Evolutionary conservation across 2,329 filamentous ascomycete genomes (phyloP), one percentile per base, ranked within the genome.

Genomic region (Pseudogymnoascus sp.): DNA sequence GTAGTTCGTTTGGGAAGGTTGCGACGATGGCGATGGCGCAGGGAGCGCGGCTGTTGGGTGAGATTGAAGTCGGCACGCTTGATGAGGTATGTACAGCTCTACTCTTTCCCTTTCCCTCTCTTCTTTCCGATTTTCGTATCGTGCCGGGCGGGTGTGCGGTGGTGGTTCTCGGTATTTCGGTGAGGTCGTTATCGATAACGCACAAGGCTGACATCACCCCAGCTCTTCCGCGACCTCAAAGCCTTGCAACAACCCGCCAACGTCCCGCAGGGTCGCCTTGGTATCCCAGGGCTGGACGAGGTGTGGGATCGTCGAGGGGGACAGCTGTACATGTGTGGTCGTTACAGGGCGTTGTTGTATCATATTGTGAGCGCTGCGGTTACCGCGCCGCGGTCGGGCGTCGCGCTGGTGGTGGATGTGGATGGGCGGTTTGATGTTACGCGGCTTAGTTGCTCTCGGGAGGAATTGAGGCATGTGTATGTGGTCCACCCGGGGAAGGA

Each of bases 1-100:
- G 23, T 10, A 13, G 62, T 17, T 21, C 35, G 7, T 3, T 3
- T 1, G 29, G 42, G 46, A 15, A 59, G 26, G 31, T 68, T 60
- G 62, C 56, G 15, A 56, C 29, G 33, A 64, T 62, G 60, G 60
- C 60, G 33, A 10, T n/a, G 19, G 37, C 37, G 60, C 31, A 78
- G 6, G 84, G 85, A 19, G 76, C 75, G 44, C 72, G 79, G 64
- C 63, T 87, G 63, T 72, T 88, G 59, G 76, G 73, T 3, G 83
- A 87, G 69, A 75, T 86, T 60, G 82, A 84, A 68, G 81, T 83
- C 72, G 76, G 75, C 65, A 85, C 76, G 71, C 74, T 88, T 42
- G 83, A 87, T 70, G 81, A 86, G 79, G 85, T 88, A 69, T 61
- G 75, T 64, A 3, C 53, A 19, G 9, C 35, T 6, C 4, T 31